Evolutionary conservation across 2,329 filamentous ascomycete genomes (phyloP).

Genomic region (Chrysoporthe puriensis): DNA sequence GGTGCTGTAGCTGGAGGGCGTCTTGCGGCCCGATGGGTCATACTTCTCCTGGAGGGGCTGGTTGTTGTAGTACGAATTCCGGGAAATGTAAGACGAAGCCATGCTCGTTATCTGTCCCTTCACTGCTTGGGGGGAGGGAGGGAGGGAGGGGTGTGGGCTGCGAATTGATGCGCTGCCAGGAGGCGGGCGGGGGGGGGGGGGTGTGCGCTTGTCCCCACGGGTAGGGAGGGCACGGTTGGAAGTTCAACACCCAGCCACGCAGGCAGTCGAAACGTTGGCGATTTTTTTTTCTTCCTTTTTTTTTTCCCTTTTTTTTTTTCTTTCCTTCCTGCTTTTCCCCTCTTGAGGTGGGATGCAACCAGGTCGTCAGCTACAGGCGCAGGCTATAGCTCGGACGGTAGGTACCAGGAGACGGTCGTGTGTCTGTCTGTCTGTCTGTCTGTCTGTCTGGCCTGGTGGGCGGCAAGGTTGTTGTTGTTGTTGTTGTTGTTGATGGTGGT

Average conservation of each 20-base stretch:
- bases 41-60: constrained; percentile 45
- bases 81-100: constrained; percentile 56
- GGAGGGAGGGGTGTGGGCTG: not conserved
- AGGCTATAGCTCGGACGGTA: not conserved
- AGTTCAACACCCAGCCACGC: too few species aligned
- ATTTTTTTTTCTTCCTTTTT: too few species aligned
- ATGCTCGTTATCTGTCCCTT: constrained; percentile 39
- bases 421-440: not conserved
- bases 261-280: not conserved
- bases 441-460: not conserved
- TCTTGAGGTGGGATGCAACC: not conserved
- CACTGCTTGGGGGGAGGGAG: not conserved
- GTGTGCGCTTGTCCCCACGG: too few species aligned
- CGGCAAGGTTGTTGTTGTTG: not conserved
- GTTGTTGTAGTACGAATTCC: constrained; percentile 56
- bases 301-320: too few species aligned
- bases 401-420: not conserved
- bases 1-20: constrained; percentile 21
- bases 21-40: constrained; percentile 36
- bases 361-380: constrained; percentile 2
- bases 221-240: too few species aligned
- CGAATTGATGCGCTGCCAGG: constrained; percentile 26
- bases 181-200: constrained; percentile 16
- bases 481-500: not conserved
- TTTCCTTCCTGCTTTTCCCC: too few species aligned